Evolutionary conservation across 208 protist genomes (phyloP).

Genomic region (Spongospora subterranea): DNA sequence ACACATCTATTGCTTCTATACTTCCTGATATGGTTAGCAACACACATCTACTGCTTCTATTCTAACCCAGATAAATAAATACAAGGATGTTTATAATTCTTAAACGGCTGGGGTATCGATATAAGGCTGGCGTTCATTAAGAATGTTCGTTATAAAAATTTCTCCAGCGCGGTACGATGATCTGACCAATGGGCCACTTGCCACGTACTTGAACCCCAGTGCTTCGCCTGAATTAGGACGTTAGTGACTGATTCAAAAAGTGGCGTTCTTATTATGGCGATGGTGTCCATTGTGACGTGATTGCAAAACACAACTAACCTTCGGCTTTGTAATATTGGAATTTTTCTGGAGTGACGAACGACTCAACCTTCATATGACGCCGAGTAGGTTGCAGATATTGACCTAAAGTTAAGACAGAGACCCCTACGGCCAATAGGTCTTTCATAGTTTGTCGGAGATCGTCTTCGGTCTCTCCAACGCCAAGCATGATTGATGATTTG

Average conservation of each 20-base stretch:
- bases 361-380: slow-evolving; percentile 92
- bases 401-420: slow-evolving; percentile 84
- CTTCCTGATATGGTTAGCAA: no score
- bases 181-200: slow-evolving; percentile 89
- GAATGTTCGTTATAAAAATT: slow-evolving; percentile 48
- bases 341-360: slow-evolving; percentile 92
- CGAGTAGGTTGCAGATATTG: slow-evolving; percentile 95
- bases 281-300: no score
- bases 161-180: slow-evolving; percentile 84
- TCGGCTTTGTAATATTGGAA: slow-evolving; percentile 93
- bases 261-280: slow-evolving; percentile 68
- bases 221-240: slow-evolving; percentile 66
- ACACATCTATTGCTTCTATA: no score
- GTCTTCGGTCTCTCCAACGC: slow-evolving; percentile 91
- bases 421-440: slow-evolving; percentile 82
- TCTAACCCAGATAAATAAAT: no score
- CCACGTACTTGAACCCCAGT: slow-evolving; percentile 95
- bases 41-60: no score
- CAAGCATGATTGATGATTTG: slow-evolving; percentile 97
- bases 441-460: slow-evolving; percentile 92
- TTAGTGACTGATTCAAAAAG: background rate
- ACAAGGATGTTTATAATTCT: no score
- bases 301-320: slow-evolving; percentile 69
- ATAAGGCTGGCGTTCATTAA: background rate
- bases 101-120: no score